Conservation (phyloP, 106 monocot genomes). For the Amphibolis antarctica region DNA sequence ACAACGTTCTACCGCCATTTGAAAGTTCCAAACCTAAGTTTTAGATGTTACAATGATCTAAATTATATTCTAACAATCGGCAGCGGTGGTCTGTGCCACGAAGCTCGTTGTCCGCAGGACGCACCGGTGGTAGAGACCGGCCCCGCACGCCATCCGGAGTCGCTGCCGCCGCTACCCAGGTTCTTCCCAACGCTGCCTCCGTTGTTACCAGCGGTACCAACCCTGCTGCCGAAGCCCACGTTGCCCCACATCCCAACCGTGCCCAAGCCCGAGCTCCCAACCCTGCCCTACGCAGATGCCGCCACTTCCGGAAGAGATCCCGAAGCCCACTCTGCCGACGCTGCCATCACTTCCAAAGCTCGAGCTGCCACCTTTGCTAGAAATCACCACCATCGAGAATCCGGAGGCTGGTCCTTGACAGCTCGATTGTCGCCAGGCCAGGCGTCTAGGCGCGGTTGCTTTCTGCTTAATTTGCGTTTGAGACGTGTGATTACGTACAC, state of each 20-base stretch:
- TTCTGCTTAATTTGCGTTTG: no score
- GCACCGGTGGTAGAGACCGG: not conserved
- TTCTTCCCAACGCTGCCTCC: not conserved
- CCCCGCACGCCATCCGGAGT: not conserved
- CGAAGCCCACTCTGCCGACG: constrained; percentile 1
- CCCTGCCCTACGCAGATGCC: not conserved
- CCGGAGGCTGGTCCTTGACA: no score
- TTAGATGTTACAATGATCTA: no score
- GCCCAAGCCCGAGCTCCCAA: constrained; percentile 1
- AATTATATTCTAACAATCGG: no score
- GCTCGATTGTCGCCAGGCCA: no score
- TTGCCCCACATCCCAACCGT: not conserved
- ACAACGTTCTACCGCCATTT: no score
- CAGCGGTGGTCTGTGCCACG: not conserved
- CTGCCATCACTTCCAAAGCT: not conserved
- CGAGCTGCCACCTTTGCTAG: not conserved
- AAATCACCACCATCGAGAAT: not conserved
- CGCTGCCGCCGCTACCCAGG: not conserved
- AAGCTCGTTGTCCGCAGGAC: not conserved
- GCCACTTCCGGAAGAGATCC: not conserved
- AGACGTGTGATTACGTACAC: no score
- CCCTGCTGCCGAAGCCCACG: not conserved
- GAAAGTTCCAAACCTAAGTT: no score
- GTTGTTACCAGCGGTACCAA: not conserved
- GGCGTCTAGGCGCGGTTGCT: no score